Conservation (phyloP, 2,329 filamentous ascomycete genomes). For the Fusarium xyrophilum region DNA sequence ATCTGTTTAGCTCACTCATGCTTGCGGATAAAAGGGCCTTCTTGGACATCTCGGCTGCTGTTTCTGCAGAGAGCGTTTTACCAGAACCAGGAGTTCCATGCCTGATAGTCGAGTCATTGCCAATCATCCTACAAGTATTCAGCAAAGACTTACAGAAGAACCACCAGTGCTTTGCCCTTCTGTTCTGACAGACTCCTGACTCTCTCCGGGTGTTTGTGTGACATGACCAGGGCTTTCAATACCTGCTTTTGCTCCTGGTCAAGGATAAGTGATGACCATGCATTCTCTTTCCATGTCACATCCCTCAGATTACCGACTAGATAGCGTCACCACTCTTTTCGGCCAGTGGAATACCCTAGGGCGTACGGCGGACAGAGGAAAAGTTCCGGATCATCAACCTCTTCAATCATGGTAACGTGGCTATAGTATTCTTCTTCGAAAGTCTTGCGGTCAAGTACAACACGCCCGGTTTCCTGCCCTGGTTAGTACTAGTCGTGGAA, state of each 20-base stretch:
- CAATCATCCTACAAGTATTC: rapidly evolving
- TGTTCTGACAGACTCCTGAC: neutral
- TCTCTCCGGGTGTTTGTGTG: neutral
- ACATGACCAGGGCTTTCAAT: neutral
- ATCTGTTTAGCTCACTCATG: neutral
- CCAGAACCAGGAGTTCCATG: neutral
- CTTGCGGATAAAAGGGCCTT: neutral
- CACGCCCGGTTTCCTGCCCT: rapidly evolving
- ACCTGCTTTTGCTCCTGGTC: neutral
- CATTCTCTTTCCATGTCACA: neutral
- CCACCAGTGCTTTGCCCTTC: neutral
- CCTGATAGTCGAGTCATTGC: rapidly evolving
- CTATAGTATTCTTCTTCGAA: neutral
- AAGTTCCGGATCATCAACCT: neutral
- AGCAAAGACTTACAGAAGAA: neutral
- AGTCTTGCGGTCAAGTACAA: neutral
- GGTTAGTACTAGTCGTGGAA: rapidly evolving
- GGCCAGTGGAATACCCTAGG: neutral
- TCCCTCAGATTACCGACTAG: neutral
- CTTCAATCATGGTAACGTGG: neutral
- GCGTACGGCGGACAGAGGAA: neutral
- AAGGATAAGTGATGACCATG: neutral
- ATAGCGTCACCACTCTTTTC: neutral
- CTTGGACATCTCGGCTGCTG: neutral
- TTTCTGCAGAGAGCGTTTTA: neutral